phyloP scores from a whole-genome alignment of 441 rosid genomes.

The Gossypium schwendimanii region DNA sequence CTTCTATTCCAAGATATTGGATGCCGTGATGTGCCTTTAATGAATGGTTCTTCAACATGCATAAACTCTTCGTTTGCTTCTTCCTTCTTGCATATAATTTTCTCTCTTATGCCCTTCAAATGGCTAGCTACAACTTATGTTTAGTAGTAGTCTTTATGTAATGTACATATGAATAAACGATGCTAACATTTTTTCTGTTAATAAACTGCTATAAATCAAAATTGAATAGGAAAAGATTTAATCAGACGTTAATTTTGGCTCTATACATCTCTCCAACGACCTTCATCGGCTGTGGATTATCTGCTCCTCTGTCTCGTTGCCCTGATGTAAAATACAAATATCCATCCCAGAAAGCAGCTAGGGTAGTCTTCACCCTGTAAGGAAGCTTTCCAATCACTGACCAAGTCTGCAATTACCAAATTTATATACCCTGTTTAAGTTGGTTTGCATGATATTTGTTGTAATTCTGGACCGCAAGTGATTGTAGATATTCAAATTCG shows the following conservation, averaged over 20 bases:
- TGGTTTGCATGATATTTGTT: neutral
- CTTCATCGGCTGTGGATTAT: constrained; percentile 71
- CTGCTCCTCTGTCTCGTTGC: constrained; percentile 82
- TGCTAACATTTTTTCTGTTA: neutral
- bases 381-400: constrained; percentile 81
- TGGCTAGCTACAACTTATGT: neutral
- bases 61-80: neutral
- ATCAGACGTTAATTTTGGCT: constrained; percentile 54
- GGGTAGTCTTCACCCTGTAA: constrained; percentile 65
- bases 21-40: neutral
- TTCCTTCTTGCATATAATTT: neutral
- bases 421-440: neutral
- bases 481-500: neutral
- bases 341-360: constrained; percentile 70
- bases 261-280: constrained; percentile 81
- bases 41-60: no score
- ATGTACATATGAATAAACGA: neutral
- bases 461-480: no score
- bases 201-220: neutral
- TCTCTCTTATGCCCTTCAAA: neutral
- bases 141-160: neutral
- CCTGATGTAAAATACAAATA: constrained; percentile 84
- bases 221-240: neutral
- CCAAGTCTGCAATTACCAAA: constrained; percentile 55
- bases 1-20: neutral